Base-by-base conservation (phyloP, 371 early-diverging fungal species). In the Syncephalastrum racemosum region DNA sequence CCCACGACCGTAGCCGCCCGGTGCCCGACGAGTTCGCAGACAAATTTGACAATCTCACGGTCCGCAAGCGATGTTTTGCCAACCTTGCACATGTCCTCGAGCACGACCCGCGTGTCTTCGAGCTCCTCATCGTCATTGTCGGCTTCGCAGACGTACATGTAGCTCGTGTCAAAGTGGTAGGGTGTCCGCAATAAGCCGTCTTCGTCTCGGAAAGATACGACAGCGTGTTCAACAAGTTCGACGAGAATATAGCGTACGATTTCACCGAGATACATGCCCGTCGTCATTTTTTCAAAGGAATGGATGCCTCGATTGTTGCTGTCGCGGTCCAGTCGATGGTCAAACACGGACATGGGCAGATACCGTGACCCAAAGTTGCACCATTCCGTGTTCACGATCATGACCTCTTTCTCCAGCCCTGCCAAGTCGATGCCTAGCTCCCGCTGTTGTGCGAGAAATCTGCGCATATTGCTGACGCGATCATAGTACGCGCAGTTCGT, bases 221-320 rank as follows among this genome's bases (percentile, higher is more conserved):
- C 72, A 22, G 82, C 84, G 56, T 75, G 82, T 48, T 87, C 82
- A 31, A 87, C 78, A 25, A 94, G 80, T 58, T 93, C 85, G 19
- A 92, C 71, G 18, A 90, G 60, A 31, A 88, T 84, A 55, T 84
- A 80, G 40, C 97, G 90, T 27, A 84, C 85, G 39, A 97, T 79
- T 70, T 97, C 97, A 47, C 96, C 95, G 18, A 97, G 77, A 70
- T 95, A 97, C 81, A 93, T 85, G 24, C 97, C 96, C 19, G 92
- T 87, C 14, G 94, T 88, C 89, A 95, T 89, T 72, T 97, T 96
- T 67, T 95, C 96, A 68, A 91, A 92, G 45, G 84, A 81, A 63
- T 95, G 94, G 59, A 83, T 68, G 23, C 84, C 80, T 18, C 86
- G 89, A 66, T 92, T 90, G 25, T 79, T 64, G 19, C 92, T 87